Base-by-base conservation (phyloP, 2,329 filamentous ascomycete genomes). In the Fusarium sp. region DNA sequence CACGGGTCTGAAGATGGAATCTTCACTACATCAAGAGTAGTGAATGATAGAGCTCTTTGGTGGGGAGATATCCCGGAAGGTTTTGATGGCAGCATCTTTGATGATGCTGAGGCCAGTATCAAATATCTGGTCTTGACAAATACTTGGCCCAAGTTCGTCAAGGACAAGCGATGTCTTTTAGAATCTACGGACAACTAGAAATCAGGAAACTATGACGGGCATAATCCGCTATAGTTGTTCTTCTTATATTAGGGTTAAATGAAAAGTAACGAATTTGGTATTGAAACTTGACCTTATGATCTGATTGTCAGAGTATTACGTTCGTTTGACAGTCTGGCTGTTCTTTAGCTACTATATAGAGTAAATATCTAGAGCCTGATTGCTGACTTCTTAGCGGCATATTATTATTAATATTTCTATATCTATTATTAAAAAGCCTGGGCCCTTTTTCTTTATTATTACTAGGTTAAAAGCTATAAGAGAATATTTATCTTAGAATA, bases 101-200 rank as follows among this genome's bases (percentile, higher is more conserved):
- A 91, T 72, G 83, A 80, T 7, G 88, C 89, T 0, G 85, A 90
- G 74, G 78, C 80, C n/a, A 86, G 85, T 71, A 87, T 92, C 80
- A 91, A 90, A 78, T 90, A 91, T 66, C 83, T 92, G 9, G 89
- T 92, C 18, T 80, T 91, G 64, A 91, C 89, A 17, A 92, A 92
- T 75, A 92, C 90, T 0, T 92, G 90, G 90, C 86, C 86, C 33
- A 88, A 87, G 75, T 89, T 86, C 71, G 83, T 88, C 42, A 81
- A 78, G 50, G 81, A 84, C 17, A 38, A 20, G 35, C 35, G 17
- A 17, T 30, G 23, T 30, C 40, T 35, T 40, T 30, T 40, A 14
- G 49, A 17, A 27, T 52, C 49, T 52, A 52, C 15, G 2, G 23
- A 52, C 23, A 52, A 15, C 49, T 17, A n/a, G 33, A 23, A 40